Percentiles rank a stretch among this genome's conserved stretches.
phyloP scores from a whole-genome alignment of 768 basidiomycete species.

The Psilocybe cyanescens region DNA sequence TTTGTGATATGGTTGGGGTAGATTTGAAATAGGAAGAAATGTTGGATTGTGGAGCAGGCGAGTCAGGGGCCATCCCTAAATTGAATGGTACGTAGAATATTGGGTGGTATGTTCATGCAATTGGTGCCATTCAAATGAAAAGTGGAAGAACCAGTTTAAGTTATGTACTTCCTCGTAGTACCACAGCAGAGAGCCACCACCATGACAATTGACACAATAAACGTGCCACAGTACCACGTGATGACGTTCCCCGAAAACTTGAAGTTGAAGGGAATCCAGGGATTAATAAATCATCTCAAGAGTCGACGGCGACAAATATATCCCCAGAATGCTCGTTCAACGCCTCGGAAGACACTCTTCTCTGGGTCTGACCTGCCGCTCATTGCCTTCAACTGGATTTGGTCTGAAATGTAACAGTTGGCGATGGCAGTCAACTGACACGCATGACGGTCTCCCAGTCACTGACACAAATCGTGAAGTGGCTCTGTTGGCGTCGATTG shows the following conservation, averaged over 20 bases:
- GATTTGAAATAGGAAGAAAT: slow-evolving; percentile 44
- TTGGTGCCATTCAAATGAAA: not conserved
- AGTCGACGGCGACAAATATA: slow-evolving; percentile 6
- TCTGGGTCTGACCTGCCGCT: slow-evolving; percentile 5
- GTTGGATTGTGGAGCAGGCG: slow-evolving; percentile 32
- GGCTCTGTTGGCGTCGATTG: slow-evolving; percentile 4
- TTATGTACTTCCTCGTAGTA: not conserved
- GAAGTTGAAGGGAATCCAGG: not conserved
- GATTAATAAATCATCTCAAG: not conserved
- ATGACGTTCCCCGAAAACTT: slow-evolving; percentile 9
- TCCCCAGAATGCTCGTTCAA: slow-evolving; percentile 17
- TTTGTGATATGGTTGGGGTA: slow-evolving; percentile 20
- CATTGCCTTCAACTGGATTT: not conserved
- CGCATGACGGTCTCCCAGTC: slow-evolving; percentile 46
- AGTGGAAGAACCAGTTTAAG: not conserved
- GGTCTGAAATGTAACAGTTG: not conserved
- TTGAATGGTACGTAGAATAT: not conserved
- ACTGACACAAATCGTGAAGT: slow-evolving; percentile 70
- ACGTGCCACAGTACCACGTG: slow-evolving; percentile 25
- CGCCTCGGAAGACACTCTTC: slow-evolving; percentile 22
- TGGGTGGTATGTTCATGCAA: not conserved
- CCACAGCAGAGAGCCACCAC: not conserved
- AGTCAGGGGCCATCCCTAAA: slow-evolving; percentile 19
- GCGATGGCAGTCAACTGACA: slow-evolving; percentile 31
- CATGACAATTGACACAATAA: too few relatives aligned